phyloP scores from a whole-genome alignment of 2,329 filamentous ascomycete species.

The Venturia oleaginea region DNA sequence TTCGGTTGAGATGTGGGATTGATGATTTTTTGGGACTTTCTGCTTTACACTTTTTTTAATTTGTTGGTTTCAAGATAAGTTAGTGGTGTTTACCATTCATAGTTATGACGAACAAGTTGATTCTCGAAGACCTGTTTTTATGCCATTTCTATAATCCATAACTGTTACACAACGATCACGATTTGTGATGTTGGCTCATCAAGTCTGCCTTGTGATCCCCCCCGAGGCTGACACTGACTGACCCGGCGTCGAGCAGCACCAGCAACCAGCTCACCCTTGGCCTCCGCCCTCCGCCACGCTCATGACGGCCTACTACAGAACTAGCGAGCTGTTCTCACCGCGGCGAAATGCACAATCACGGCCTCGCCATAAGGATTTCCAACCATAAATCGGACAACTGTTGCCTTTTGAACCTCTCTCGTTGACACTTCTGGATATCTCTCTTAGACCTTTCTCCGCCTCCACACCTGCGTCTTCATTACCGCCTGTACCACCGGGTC shows the following conservation, averaged over 20 bases:
- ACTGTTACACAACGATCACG: too few species aligned
- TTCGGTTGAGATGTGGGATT: too few species aligned
- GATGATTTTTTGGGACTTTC: not conserved
- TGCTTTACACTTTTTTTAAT: too few species aligned
- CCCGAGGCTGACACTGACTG: not conserved
- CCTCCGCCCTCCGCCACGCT: not conserved
- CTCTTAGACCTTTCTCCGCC: not conserved
- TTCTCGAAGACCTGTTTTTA: too few species aligned
- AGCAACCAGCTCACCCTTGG: not conserved
- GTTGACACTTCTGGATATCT: not conserved
- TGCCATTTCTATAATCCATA: too few species aligned
- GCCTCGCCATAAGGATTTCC: not conserved
- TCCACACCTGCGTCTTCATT: not conserved
- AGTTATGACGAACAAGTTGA: too few species aligned
- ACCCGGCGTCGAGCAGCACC: too few species aligned
- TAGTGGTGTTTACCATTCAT: too few species aligned
- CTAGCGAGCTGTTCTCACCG: not conserved
- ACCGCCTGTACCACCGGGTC: not conserved
- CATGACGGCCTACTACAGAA: not conserved
- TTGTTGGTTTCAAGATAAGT: too few species aligned
- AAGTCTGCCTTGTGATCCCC: not conserved
- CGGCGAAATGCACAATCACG: not conserved
- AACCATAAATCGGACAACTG: not conserved
- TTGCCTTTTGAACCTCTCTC: not conserved
- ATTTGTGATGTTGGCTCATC: too few species aligned